Evolutionary conservation across 2,329 filamentous ascomycete genomes (phyloP).

Genomic region (Phaeosphaeriaceae sp.): DNA sequence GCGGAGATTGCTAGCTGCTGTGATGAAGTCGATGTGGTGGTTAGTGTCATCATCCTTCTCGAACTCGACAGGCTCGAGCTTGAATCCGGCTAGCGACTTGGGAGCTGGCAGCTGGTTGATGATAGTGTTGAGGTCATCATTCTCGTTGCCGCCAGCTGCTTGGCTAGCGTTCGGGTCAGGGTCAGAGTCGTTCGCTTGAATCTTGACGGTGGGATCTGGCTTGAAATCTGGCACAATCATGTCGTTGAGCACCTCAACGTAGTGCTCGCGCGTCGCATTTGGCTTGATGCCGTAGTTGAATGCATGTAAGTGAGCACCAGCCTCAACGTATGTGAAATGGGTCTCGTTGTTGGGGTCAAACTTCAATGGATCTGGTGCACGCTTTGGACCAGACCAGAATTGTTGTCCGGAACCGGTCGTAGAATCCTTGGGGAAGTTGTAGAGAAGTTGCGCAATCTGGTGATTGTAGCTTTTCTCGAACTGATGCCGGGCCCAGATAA

Average conservation of each 20-base stretch:
- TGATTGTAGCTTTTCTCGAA: constrained; percentile 99
- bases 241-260: constrained; percentile 81
- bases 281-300: constrained; percentile 98
- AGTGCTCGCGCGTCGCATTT: constrained; percentile 75
- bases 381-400: constrained; percentile 99
- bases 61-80: constrained; percentile 90
- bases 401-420: constrained; percentile 85
- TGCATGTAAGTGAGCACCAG: constrained; percentile 90
- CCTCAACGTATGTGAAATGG: constrained; percentile 86
- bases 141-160: constrained; percentile 72
- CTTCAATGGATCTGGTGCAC: constrained; percentile 88
- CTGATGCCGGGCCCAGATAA: constrained; percentile 90
- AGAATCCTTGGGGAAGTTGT: constrained; percentile 96
- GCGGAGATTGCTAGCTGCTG: constrained; percentile 94
- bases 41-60: constrained; percentile 99
- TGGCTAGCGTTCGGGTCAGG: constrained; percentile 83
- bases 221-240: constrained; percentile 97
- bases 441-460: constrained; percentile 91
- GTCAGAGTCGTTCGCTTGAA: constrained; percentile 94
- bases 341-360: constrained; percentile 86
- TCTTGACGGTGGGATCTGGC: constrained; percentile 90
- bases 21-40: constrained; percentile 98
- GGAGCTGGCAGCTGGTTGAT: constrained; percentile 77
- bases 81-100: constrained; percentile 84
- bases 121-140: constrained; percentile 77